Percentiles rank a stretch among this genome's conserved stretches.
Evolutionary conservation across 225 moss, liverwort and hornwort species (phyloP).

Genomic region (Pseudoscleropodium purum): DNA sequence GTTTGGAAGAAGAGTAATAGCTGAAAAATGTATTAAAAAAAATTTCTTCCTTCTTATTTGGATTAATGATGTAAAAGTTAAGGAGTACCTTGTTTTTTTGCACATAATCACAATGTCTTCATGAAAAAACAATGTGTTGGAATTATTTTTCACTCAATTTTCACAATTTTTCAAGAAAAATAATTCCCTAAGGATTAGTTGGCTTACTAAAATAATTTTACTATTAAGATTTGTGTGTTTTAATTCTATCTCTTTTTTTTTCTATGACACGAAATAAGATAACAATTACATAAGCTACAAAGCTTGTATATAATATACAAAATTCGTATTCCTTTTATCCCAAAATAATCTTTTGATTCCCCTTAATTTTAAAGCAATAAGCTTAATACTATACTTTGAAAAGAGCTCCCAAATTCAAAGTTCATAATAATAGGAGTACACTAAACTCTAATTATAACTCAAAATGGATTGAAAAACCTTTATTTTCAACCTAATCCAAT

Average conservation of each 20-base stretch:
- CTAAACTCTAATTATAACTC: too few species aligned
- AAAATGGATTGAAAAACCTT: too few species aligned
- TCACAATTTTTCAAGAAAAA: not conserved
- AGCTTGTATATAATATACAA: accelerated
- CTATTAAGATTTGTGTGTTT: accelerated
- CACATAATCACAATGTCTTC: not conserved
- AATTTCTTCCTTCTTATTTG: not conserved
- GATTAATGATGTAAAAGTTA: not conserved
- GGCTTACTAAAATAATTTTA: not conserved
- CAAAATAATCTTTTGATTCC: too few species aligned
- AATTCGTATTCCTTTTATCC: not conserved
- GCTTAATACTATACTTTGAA: too few species aligned
- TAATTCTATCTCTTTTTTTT: not conserved
- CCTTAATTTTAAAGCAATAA: too few species aligned
- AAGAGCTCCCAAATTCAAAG: too few species aligned
- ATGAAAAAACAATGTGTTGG: not conserved
- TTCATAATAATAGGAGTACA: too few species aligned
- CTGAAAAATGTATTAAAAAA: not conserved
- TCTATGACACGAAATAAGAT: not conserved
- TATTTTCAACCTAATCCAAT: too few species aligned
- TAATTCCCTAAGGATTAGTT: accelerated
- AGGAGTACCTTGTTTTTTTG: too few species aligned
- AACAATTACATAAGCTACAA: not conserved
- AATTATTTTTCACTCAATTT: not conserved
- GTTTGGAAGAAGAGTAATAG: not conserved